These are phyloP conservation scores for Talinum fruticosum DNA, from an alignment of 148 eudicot species.

Conservation along the genomic window DNA sequence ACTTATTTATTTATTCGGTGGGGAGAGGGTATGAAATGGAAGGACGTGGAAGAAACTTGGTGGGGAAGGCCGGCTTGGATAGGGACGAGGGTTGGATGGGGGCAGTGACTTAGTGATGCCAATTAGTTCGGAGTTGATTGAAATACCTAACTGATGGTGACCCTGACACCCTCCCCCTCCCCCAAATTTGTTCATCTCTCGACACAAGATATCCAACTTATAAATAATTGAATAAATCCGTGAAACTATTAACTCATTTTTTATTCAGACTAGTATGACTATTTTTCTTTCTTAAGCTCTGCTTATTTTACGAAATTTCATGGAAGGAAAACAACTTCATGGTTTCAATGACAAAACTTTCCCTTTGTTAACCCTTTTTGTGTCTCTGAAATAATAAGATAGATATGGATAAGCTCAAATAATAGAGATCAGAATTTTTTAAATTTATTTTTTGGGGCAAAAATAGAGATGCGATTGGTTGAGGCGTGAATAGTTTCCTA, in stretches of 20 bases:
- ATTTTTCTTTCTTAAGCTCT: not conserved
- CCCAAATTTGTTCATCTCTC: slow-evolving; percentile 13
- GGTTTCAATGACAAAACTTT: not conserved
- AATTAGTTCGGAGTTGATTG: slow-evolving; percentile 28
- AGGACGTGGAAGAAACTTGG: slow-evolving; percentile 3
- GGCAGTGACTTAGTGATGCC: slow-evolving; percentile 1
- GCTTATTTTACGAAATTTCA: not conserved
- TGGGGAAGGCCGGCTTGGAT: slow-evolving; percentile 29
- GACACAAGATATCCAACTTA: slow-evolving; percentile 1
- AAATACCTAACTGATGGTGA: slow-evolving; percentile 43
- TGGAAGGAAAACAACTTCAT: not conserved
- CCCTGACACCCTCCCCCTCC: too few relatives aligned
- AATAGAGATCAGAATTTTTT: slow-evolving; percentile 19
- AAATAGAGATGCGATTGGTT: slow-evolving; percentile 14
- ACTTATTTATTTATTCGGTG: not conserved
- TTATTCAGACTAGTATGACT: not conserved
- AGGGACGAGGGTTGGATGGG: slow-evolving; percentile 23
- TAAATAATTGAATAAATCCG: slow-evolving; percentile 12
- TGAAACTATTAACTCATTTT: slow-evolving; percentile 14
- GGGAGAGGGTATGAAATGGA: not conserved
- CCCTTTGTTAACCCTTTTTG: not conserved
- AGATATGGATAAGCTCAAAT: slow-evolving; percentile 22
- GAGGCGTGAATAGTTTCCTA: slow-evolving; percentile 10
- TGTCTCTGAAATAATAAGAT: not conserved
- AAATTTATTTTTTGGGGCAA: too few relatives aligned